Evolutionary conservation across 2,329 filamentous ascomycete genomes (phyloP), one percentile per base, ranked within the genome.

Genomic region (Exophiala phaeomuriformis): DNA sequence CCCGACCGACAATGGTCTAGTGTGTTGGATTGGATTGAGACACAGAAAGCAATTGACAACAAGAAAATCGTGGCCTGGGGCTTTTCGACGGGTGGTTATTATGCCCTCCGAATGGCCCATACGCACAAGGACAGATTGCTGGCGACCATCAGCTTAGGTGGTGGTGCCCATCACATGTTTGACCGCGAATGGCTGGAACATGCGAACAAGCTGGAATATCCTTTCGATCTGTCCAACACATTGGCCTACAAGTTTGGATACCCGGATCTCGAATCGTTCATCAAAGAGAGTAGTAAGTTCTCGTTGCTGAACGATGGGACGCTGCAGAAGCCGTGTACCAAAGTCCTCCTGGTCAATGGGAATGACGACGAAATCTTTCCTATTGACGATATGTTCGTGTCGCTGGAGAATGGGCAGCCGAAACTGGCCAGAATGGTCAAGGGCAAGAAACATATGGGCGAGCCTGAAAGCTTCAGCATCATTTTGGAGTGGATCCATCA

Each of bases 401-500:
- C 76, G 29, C 61, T 82, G 44, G 69, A 75, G 61, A 74, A 77
- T 63, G 79, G 78, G 0, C 63, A 68, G 19, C 73, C 77, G 1
- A 82, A 82, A 66, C 72, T 78, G 61, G 77, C 69, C 37, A 68
- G 71, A 28, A 74, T 86, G 69, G 83, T 85, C 57, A 70, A 77
- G 1, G 77, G 78, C 0, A 71, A 79, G 32, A 67, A 84, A 60
- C 83, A 86, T 62, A 86, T 86, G 83, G 83, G 83, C 7, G 86
- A 86, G 64, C 83, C 83, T 0, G 60, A 69, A 41, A 71, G 67
- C 43, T 64, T 72, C 49, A 64, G 65, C 5, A 66, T 69, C 28
- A 66, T 69, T 9, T 67, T 71, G 52, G 66, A 65, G 51, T 72
- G 67, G 67, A 57, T 72, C 49, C 68, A 72, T 52, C 61, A 62